A percentile compares a stretch with the other conserved stretches of the same genome.
Conservation (phyloP, 2,329 filamentous ascomycete genomes). For the Triangularia verruculosa region DNA sequence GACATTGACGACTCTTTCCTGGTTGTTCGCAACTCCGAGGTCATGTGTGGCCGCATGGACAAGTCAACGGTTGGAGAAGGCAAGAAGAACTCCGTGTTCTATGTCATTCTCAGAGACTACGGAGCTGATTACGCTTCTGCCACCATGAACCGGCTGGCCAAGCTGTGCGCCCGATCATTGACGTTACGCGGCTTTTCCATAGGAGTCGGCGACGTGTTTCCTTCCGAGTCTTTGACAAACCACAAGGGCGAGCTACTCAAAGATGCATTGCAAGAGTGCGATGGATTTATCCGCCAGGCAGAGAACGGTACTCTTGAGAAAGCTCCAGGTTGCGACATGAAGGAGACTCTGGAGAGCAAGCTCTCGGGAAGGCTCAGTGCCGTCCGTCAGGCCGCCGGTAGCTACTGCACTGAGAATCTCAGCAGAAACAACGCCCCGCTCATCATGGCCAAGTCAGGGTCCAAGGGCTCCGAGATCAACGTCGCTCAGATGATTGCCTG, state of each 20-base stretch:
- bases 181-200: constrained; percentile 94
- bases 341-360: constrained; percentile 84
- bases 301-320: constrained; percentile 79
- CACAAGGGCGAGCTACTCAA: constrained; percentile 75
- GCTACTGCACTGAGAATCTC: constrained; percentile 83
- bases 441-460: constrained; percentile 96
- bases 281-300: constrained; percentile 78
- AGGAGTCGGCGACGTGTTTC: constrained; percentile 91
- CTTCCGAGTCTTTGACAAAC: constrained; percentile 65
- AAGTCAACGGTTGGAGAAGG: constrained; percentile 95
- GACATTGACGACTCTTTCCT: constrained; percentile 87
- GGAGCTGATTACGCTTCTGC: constrained; percentile 83
- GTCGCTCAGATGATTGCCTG: constrained; percentile 98
- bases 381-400: constrained; percentile 86
- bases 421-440: constrained; percentile 90
- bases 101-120: constrained; percentile 92
- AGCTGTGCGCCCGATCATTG: constrained; percentile 82
- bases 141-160: constrained; percentile 92
- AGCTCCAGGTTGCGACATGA: constrained; percentile 83
- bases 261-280: constrained; percentile 75
- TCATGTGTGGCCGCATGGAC: constrained; percentile 98
- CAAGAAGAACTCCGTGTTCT: constrained; percentile 97
- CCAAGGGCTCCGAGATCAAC: constrained; percentile 96
- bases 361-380: constrained; percentile 90
- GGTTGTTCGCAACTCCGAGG: constrained; percentile 90